Base-by-base conservation (phyloP, 345 rosid genomes). In the Erucastrum elatum region DNA sequence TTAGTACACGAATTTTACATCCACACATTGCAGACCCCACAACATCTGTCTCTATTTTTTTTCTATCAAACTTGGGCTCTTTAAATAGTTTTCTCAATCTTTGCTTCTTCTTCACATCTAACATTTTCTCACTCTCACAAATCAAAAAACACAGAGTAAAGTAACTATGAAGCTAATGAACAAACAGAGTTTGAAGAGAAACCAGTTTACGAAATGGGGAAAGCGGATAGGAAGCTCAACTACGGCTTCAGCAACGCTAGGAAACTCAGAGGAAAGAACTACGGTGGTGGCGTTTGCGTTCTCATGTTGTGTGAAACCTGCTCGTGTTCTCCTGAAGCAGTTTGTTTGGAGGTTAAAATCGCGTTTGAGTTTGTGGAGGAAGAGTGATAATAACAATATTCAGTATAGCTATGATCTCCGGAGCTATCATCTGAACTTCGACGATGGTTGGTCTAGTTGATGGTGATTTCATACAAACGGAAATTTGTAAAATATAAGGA, bases 401-500 rank as follows among this genome's bases (percentile, higher is more conserved):
- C 80, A 76, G 75, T 85, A 51, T 81, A 81, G 80, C 69, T 85
- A 83, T 73, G 88, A 83, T 72, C 78, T 81, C 4, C 68, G 70
- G 27, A 83, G 84, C 64, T 85, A 85, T 76, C 75, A 82, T 78
- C 80, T 83, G 1, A 85, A 85, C 68, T 85, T 85, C 7, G 86
- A 85, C 55, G 87, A 83, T 2, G 86, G 84, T 67, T 70, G 76
- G 77, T 76, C 83, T 41, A 41, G 68, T 13, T 68, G 76, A 15
- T 16, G 60, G 60, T 53, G 21, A 51, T 51, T 51, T 10, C 13
- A 41, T 10, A 41, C 53, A 13, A 4, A 46, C 15, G 13, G 4
- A 51, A 4, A 4, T 49, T 51, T n/a, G 21, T 51, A n/a, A 12
- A n/a, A 49, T 13, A 13, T n/a, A n/a, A 46, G 6, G 49, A 46